phyloP scores from a whole-genome alignment of 371 early-diverging fungal genomes.

The Thermomucor indicae-seudaticae region DNA sequence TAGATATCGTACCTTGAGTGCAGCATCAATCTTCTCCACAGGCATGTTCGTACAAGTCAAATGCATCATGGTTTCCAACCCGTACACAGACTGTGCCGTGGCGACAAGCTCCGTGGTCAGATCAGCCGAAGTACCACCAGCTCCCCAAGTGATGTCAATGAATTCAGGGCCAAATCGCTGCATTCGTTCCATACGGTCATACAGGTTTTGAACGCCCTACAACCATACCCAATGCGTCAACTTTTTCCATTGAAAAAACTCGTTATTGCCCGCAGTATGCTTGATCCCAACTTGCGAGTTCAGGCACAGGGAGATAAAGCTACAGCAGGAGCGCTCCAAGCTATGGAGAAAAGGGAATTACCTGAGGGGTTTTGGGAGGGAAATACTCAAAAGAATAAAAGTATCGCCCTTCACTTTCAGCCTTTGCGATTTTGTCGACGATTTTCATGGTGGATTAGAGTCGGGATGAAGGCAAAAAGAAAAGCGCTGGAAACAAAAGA shows the following conservation, averaged over 20 bases:
- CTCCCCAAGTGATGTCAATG: slow-evolving; percentile 96
- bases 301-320: no score
- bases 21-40: slow-evolving; percentile 78
- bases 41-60: slow-evolving; percentile 97
- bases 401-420: slow-evolving; percentile 62
- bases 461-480: no score
- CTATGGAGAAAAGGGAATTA: slow-evolving; percentile 10
- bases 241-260: not conserved
- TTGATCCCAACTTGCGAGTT: no score
- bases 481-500: not conserved
- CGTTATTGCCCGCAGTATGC: no score
- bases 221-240: not conserved
- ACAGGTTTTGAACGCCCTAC: slow-evolving; percentile 72
- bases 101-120: slow-evolving; percentile 83
- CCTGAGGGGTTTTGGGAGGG: slow-evolving; percentile 92
- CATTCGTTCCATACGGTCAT: slow-evolving; percentile 86
- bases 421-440: slow-evolving; percentile 70
- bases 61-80: slow-evolving; percentile 96
- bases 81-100: slow-evolving; percentile 89
- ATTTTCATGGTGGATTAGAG: slow-evolving; percentile 58
- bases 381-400: slow-evolving; percentile 96
- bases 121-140: slow-evolving; percentile 89
- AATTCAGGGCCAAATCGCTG: slow-evolving; percentile 90
- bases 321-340: not conserved
- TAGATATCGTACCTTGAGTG: slow-evolving; percentile 54